Base-by-base conservation (phyloP, 345 rosid genomes). In the Microthlaspi erraticum region DNA sequence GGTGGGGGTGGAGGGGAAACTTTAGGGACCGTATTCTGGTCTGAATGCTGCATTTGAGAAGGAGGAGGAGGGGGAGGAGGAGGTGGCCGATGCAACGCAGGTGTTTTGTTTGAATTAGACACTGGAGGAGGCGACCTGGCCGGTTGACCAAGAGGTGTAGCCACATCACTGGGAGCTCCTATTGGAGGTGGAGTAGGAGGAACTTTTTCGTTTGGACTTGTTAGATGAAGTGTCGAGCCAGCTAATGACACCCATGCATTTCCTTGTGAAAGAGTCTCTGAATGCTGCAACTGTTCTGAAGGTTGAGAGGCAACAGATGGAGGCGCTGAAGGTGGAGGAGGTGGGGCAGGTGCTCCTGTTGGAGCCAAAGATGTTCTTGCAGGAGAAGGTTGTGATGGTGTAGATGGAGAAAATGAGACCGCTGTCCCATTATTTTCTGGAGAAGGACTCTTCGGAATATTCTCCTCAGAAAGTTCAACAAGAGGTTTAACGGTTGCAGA, bases 261-360 rank as follows among this genome's bases (percentile, higher is more conserved):
- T 63, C 64, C 72, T 17, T 78, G 64, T 44, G 70, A 19, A 46
- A 57, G 34, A 45, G 78, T 48, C 43, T 64, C 73, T 37, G 63
- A 52, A 23, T 57, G 79, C 38, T 61, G 68, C 44, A 52, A 34
- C 29, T 56, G 42, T 36, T 55, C 66, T 68, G 66, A 66, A 63
- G 72, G 75, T 64, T 70, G 43, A 70, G 37, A 48, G 11, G 66
- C 20, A n/a, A 41, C 55, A 70, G n/a, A 12, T 56, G 68, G 59
- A 66, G 72, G 77, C 16, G 83, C 83, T 12, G 86, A 86, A 2
- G 88, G 85, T 61, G 88, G 67, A 6, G 74, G 68, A 11, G 75
- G 81, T 55, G 88, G 72, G 12, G 74, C 66, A 10, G 76, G 81
- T 76, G 78, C 75, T 68, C 65, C 70, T 32, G 39, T 57, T 59